Evolutionary conservation across 768 basidiomycete species (phyloP).

Genomic region (Podaxis pistillaris): DNA sequence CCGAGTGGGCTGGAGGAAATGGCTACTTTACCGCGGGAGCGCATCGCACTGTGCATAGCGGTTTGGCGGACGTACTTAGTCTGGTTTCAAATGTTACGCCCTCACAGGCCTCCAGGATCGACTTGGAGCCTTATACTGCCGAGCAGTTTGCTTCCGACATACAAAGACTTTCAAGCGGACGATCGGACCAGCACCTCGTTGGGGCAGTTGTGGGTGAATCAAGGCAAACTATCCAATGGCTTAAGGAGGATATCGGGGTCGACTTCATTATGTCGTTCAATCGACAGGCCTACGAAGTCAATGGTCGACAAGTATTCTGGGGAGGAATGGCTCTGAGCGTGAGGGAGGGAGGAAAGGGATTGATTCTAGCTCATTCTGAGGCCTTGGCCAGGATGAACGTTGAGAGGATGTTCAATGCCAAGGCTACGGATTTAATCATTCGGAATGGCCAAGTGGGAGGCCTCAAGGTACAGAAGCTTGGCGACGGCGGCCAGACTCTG

Average conservation of each 20-base stretch:
- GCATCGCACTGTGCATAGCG: slow-evolving; percentile 60
- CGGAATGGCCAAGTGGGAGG: slow-evolving; percentile 33
- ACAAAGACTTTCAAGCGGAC: slow-evolving; percentile 53
- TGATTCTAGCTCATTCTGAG: slow-evolving; percentile 53
- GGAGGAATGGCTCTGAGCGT: slow-evolving; percentile 64
- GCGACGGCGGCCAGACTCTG: slow-evolving; percentile 38
- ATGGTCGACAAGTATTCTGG: slow-evolving; percentile 66
- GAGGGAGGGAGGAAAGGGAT: slow-evolving; percentile 66
- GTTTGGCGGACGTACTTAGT: slow-evolving; percentile 57
- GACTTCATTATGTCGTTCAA: slow-evolving; percentile 62
- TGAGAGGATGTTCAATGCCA: slow-evolving; percentile 55
- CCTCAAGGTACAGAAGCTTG: slow-evolving; percentile 40
- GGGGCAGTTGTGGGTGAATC: slow-evolving; percentile 52
- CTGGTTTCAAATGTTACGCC: slow-evolving; percentile 37
- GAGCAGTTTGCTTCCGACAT: slow-evolving; percentile 58
- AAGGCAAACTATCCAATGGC: slow-evolving; percentile 56
- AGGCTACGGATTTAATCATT: slow-evolving; percentile 39
- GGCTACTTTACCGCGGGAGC: slow-evolving; percentile 74
- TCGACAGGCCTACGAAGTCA: slow-evolving; percentile 65
- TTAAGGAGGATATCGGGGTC: slow-evolving; percentile 46
- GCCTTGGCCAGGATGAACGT: slow-evolving; percentile 51
- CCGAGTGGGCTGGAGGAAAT: slow-evolving; percentile 67
- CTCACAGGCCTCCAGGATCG: slow-evolving; percentile 34
- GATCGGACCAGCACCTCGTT: slow-evolving; percentile 49
- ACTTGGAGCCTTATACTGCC: slow-evolving; percentile 56